Evolutionary conservation across 1,284 basidiomycete species (phyloP).

Genomic region (Schizophyllum commune): DNA sequence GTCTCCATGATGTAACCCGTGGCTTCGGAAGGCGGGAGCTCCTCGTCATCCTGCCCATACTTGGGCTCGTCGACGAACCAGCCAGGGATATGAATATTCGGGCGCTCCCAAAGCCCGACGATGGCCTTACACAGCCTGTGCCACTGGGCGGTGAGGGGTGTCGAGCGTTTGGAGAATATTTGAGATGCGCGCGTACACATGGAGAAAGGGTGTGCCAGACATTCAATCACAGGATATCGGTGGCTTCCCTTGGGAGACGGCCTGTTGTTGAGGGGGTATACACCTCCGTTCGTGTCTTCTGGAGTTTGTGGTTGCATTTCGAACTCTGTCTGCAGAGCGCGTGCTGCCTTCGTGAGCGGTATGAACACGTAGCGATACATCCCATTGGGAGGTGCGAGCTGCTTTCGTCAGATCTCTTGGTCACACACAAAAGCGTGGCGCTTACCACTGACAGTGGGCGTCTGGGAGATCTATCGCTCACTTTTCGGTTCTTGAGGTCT

Average conservation of each 20-base stretch:
- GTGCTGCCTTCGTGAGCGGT: neutral
- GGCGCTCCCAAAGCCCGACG: neutral
- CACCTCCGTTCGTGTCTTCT: neutral
- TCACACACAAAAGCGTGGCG: neutral
- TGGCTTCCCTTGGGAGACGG: neutral
- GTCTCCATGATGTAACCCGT: neutral
- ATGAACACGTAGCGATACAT: neutral
- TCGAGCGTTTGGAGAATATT: neutral
- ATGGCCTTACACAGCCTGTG: neutral
- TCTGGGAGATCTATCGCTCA: neutral
- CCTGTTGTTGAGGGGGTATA: neutral
- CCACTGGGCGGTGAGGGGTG: neutral
- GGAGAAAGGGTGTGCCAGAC: neutral
- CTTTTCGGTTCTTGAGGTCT: neutral
- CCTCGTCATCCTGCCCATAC: neutral
- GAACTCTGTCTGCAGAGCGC: neutral
- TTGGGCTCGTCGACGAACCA: neutral
- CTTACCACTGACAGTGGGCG: neutral
- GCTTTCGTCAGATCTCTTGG: neutral
- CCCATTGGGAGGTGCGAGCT: neutral
- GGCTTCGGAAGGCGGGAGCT: neutral
- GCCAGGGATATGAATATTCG: neutral
- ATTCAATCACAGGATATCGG: neutral
- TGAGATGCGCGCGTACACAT: neutral
- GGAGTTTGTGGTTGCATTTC: neutral